Base-by-base conservation (phyloP, 257 asterid genomes). In the Agastache rugosa region DNA sequence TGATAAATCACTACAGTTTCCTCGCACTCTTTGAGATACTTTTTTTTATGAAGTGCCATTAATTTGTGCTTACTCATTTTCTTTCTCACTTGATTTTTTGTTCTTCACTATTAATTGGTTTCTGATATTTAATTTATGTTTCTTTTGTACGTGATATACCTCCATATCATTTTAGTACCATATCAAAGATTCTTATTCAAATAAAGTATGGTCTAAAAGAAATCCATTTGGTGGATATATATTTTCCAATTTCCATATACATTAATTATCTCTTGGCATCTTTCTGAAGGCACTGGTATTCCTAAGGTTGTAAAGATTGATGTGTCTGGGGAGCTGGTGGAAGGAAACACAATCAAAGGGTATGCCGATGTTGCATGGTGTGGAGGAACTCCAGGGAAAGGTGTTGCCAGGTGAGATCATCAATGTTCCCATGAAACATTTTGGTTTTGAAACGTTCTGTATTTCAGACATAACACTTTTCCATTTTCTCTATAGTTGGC, bases 331-430 rank as follows among this genome's bases (percentile, higher is more conserved):
- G 96, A 92, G 61, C 86, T 95, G 71, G 87, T 95, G 66, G 97
- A 95, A 75, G 99, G 99, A 79, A 90, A 85, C 82, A 82, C 82
- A 64, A 75, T 90, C 64, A 85, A 82, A 78, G 99, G 99, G 73
- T 76, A 75, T 76, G 88, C 85, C 67, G 94, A 89, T 82, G 90
- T 92, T 78, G 97, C 98, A 72, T 95, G 99, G 99, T 95, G 99
- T 71, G 97, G 99, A 69, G 99, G 97, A 60, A 89, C 93, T 76
- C 96, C 97, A 5, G 99, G 91, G 64, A 95, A 87, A 87, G 96
- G 97, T 73, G 97, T 95, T 86, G 83, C 98, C 39, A 95, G 97
- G 99, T 95, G 78, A 83, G 87, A 68, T 69, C 59, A 62, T 78
- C 45, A 54, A 64, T 48, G 66, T 67, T 75, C 67, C 55, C 35